These are phyloP conservation scores for Neofusicoccum umdonicola DNA, from an alignment of 2,329 filamentous ascomycete genomes.

Conservation along the genomic window DNA sequence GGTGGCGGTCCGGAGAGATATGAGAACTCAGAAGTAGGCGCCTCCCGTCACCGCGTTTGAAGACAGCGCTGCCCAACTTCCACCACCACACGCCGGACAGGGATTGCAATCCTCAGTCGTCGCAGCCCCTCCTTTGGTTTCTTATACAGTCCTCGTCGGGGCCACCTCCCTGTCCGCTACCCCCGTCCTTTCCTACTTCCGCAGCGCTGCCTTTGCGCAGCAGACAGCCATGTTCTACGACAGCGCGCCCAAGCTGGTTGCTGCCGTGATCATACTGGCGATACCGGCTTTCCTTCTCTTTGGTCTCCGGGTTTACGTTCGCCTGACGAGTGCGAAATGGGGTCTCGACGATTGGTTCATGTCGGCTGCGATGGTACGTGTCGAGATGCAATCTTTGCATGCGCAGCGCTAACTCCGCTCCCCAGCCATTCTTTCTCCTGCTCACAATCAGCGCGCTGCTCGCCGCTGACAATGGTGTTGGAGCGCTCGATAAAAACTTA, in stretches of 20 bases:
- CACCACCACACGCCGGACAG: not conserved
- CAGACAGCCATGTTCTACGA: slow-evolving; percentile 1
- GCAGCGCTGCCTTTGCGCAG: not conserved
- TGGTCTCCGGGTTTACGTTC: slow-evolving; percentile 22
- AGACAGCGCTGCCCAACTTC: not conserved
- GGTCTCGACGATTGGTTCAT: slow-evolving; percentile 33
- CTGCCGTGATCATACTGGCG: not conserved
- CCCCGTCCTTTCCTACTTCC: not conserved
- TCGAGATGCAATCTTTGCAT: slow-evolving; percentile 16
- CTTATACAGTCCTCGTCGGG: not conserved
- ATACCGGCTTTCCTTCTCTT: slow-evolving; percentile 21
- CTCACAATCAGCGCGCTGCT: slow-evolving; percentile 28
- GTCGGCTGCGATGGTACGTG: slow-evolving; percentile 6
- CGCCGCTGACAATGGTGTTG: slow-evolving; percentile 31
- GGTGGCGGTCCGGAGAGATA: not conserved
- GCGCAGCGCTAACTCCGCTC: not conserved
- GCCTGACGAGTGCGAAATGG: slow-evolving; percentile 24
- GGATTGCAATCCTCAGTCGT: not conserved
- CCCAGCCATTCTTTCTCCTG: slow-evolving; percentile 26
- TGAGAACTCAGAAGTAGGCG: not conserved
- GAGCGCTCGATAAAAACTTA: slow-evolving; percentile 23
- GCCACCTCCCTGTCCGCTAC: not conserved
- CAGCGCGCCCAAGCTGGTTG: not conserved
- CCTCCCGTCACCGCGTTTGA: not conserved
- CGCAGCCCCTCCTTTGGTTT: not conserved